Base-by-base conservation (phyloP, 305 asterid genomes). In the Fraxinus greggii region DNA sequence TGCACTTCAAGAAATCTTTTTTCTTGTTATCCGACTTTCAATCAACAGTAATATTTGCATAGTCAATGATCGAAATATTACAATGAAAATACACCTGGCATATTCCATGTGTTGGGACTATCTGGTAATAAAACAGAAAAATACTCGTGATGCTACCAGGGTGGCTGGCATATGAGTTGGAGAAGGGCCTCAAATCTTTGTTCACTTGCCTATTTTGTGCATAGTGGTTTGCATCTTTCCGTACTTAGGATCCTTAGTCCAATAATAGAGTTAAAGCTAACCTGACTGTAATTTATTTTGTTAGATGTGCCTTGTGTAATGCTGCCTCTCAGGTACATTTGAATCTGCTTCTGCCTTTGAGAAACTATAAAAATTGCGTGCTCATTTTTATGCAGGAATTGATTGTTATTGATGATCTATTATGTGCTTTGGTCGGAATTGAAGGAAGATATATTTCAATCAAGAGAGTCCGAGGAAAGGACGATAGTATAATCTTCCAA, bases 381-480 rank as follows among this genome's bases (percentile, higher is more conserved):
- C 54, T 61, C 28, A 65, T 81, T 80, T 78, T 76, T 85, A 72
- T 86, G 91, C 92, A 96, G 99, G 99, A 96, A 85, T 82, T 96
- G 89, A 88, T 96, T 86, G 93, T 94, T 31, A 91, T 96, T 80
- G 99, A 96, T 75, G 98, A 93, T 89, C 86, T 96, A 63, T 82
- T 94, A 83, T 94, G 92, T 83, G 89, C 93, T 48, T 80, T 96
- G 93, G 90, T 92, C 83, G 99, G 99, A 81, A 89, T 94, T 84
- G 99, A 96, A 82, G 99, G 99, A 72, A 88, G 95, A 13, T 94
- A 96, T 78, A 90, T 89, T 81, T 92, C 97, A 77, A 91, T 94
- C 72, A 91, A 85, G 83, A 88, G 86, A 86, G 89, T 86, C 72
- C 91, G 84, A 12, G 97, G 94, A 83, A 92, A 90, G 89, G 97